phyloP scores from a whole-genome alignment of 2,329 filamentous ascomycete genomes.

The Calonectria naviculata region DNA sequence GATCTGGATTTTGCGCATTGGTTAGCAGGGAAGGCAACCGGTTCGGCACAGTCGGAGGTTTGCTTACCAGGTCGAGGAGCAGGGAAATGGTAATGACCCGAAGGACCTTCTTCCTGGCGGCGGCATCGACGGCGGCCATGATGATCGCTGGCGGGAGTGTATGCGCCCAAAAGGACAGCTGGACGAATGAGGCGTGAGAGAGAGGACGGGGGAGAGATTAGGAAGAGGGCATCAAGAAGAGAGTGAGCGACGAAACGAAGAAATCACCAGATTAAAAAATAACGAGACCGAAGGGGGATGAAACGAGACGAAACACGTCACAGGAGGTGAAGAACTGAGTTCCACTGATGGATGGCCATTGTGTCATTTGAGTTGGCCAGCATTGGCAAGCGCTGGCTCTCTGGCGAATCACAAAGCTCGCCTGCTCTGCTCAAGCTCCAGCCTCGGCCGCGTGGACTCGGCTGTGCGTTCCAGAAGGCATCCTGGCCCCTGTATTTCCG shows the following conservation, averaged over 20 bases:
- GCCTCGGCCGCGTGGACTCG: neutral
- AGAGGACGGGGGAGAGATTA: neutral
- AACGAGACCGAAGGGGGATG: neutral
- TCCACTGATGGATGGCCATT: slow-evolving; percentile 27
- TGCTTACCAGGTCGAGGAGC: slow-evolving; percentile 83
- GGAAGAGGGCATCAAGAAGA: neutral
- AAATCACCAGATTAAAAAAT: neutral
- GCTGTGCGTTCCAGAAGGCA: neutral
- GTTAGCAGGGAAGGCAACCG: slow-evolving; percentile 2
- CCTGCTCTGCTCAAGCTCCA: neutral
- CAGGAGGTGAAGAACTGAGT: slow-evolving; percentile 35
- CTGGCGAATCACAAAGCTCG: slow-evolving; percentile 8
- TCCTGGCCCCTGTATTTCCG: slow-evolving; percentile 27
- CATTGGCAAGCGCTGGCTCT: slow-evolving; percentile 4
- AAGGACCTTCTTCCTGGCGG: slow-evolving; percentile 81
- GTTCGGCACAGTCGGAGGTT: neutral
- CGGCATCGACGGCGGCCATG: slow-evolving; percentile 61
- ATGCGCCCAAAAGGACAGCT: slow-evolving; percentile 15
- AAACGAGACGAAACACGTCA: slow-evolving; percentile 19
- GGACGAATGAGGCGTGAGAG: neutral
- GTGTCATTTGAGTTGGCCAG: slow-evolving; percentile 31
- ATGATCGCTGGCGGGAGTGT: neutral
- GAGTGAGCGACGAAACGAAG: neutral
- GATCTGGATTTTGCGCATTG: slow-evolving; percentile 68
- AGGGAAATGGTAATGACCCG: slow-evolving; percentile 90